Conservation (phyloP, 2,329 filamentous ascomycete genomes). For the Parafenestella ontariensis region DNA sequence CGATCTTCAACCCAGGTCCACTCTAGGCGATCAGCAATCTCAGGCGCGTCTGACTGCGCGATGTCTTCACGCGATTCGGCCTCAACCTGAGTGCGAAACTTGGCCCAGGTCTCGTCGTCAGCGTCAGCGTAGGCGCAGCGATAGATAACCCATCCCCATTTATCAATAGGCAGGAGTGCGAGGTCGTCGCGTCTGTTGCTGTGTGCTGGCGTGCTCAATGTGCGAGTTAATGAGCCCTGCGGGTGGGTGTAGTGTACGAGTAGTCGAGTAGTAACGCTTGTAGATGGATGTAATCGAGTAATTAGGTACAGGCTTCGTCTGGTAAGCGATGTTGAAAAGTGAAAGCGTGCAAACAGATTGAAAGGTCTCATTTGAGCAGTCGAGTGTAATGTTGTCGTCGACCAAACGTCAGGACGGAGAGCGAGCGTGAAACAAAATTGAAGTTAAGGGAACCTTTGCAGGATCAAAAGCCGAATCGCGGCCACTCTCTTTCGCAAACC, state of each 20-base stretch:
- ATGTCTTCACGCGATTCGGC: slow-evolving; percentile 5
- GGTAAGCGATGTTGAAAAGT: slow-evolving; percentile 3
- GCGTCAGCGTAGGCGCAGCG: slow-evolving; percentile 9
- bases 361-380: not conserved
- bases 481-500: no score
- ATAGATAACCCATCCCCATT: slow-evolving; percentile 13
- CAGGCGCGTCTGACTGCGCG: slow-evolving; percentile 10
- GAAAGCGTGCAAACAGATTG: not conserved
- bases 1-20: slow-evolving; percentile 11
- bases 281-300: slow-evolving; percentile 1
- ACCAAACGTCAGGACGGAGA: not conserved
- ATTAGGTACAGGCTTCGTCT: slow-evolving; percentile 4
- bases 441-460: not conserved
- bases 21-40: slow-evolving; percentile 9
- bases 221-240: slow-evolving; percentile 4
- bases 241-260: slow-evolving; percentile 5
- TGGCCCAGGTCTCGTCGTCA: slow-evolving; percentile 3
- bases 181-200: slow-evolving; percentile 9
- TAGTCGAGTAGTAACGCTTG: slow-evolving; percentile 8
- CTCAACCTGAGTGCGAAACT: slow-evolving; percentile 4
- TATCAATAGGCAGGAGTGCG: slow-evolving; percentile 2
- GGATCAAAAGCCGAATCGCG: no score
- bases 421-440: not conserved
- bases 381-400: not conserved
- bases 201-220: slow-evolving; percentile 5